phyloP scores from a whole-genome alignment of 352 stramenopile genomes.

The Globisporangium emineosum region DNA sequence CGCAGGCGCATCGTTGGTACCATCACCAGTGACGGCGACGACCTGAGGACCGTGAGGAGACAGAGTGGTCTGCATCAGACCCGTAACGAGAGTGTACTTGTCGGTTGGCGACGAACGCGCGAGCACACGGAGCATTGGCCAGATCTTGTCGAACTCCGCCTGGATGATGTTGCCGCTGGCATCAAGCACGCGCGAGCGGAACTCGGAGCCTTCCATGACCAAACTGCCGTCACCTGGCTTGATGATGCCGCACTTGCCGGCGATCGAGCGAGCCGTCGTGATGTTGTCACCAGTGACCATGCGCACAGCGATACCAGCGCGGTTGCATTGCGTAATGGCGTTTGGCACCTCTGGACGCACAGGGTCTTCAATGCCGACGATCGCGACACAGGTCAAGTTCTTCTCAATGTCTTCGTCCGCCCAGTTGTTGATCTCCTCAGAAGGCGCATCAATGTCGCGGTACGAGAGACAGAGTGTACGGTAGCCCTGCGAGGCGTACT shows the following conservation, averaged over 20 bases:
- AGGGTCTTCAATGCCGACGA: slow-evolving; percentile 94
- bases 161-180: slow-evolving; percentile 55
- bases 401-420: slow-evolving; percentile 29
- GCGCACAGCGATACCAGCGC: slow-evolving; percentile 88
- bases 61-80: slow-evolving; percentile 58
- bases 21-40: slow-evolving; percentile 95
- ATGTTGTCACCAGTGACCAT: slow-evolving; percentile 93
- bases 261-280: slow-evolving; percentile 88
- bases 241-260: slow-evolving; percentile 89
- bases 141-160: slow-evolving; percentile 66
- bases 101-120: slow-evolving; percentile 61
- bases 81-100: slow-evolving; percentile 65
- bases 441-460: slow-evolving; percentile 26
- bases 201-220: slow-evolving; percentile 56
- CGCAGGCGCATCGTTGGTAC: slow-evolving; percentile 94
- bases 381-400: slow-evolving; percentile 45
- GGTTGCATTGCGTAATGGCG: slow-evolving; percentile 91
- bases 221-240: slow-evolving; percentile 41
- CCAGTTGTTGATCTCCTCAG: slow-evolving; percentile 20
- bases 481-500: slow-evolving; percentile 63
- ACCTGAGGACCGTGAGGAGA: slow-evolving; percentile 73
- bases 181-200: slow-evolving; percentile 50
- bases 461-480: slow-evolving; percentile 78
- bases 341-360: slow-evolving; percentile 88
- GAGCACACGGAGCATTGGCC: slow-evolving; percentile 63